Percentiles rank a stretch among this genome's conserved stretches.
Evolutionary conservation across 768 basidiomycete genomes (phyloP).

Genomic region (Termitomyces sp.): DNA sequence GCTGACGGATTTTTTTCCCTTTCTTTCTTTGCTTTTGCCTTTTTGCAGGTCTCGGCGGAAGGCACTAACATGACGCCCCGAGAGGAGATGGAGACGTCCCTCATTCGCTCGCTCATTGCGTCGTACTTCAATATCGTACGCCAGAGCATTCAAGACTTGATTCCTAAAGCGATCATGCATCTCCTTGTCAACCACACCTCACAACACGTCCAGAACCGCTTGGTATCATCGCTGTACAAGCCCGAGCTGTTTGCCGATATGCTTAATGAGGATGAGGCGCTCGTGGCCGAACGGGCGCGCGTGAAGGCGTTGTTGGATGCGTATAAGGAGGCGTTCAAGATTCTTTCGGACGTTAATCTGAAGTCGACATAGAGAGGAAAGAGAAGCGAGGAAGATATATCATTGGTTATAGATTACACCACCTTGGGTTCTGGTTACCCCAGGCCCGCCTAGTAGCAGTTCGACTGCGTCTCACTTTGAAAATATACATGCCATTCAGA

Average conservation of each 20-base stretch:
- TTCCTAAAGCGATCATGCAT: slow-evolving; percentile 99
- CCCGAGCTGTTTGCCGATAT: slow-evolving; percentile 89
- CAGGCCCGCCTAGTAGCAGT: slow-evolving; percentile 8
- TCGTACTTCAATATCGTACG: slow-evolving; percentile 97
- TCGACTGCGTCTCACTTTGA: neutral
- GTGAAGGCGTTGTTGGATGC: slow-evolving; percentile 95
- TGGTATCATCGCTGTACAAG: slow-evolving; percentile 94
- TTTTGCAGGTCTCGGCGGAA: slow-evolving; percentile 42
- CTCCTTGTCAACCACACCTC: slow-evolving; percentile 96
- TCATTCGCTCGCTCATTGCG: slow-evolving; percentile 92
- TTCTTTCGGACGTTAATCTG: slow-evolving; percentile 76
- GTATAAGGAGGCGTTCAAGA: slow-evolving; percentile 93
- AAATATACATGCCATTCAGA: neutral
- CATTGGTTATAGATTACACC: slow-evolving; percentile 17
- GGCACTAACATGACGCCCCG: slow-evolving; percentile 66
- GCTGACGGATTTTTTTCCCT: slow-evolving; percentile 9
- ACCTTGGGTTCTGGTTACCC: slow-evolving; percentile 12
- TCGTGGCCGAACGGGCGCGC: slow-evolving; percentile 90
- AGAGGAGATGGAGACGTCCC: slow-evolving; percentile 95
- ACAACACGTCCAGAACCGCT: slow-evolving; percentile 92
- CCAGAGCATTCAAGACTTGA: slow-evolving; percentile 94
- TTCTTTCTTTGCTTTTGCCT: too few relatives aligned
- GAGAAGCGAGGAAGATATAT: slow-evolving; percentile 14
- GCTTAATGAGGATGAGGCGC: slow-evolving; percentile 92
- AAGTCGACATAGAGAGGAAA: slow-evolving; percentile 48